Percentiles rank a stretch among this genome's conserved stretches.
Conservation (phyloP, 2,329 filamentous ascomycete genomes). For the Pseudopyrenochaeta lycopersici region DNA sequence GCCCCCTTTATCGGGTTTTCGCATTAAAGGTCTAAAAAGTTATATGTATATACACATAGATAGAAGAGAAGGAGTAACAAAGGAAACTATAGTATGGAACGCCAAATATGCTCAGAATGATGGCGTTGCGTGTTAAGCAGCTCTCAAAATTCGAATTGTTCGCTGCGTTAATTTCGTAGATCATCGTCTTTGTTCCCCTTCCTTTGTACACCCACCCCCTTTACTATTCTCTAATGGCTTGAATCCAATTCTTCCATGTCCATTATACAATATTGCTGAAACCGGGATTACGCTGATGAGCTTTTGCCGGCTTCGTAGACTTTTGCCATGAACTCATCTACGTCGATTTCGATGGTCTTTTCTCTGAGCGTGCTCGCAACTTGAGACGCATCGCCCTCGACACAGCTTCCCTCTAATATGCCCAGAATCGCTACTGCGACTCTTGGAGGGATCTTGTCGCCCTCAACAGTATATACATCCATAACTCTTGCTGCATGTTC, state of each 20-base stretch:
- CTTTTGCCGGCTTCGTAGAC: conserved; percentile 48
- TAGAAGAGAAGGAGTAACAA: no score
- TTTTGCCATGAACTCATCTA: conserved; percentile 43
- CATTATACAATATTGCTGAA: neutral
- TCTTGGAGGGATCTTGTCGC: conserved; percentile 74
- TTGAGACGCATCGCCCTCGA: conserved; percentile 45
- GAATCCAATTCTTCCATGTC: neutral
- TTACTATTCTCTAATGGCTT: neutral
- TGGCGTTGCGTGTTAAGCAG: no score
- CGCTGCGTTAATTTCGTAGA: no score
- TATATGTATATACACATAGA: no score
- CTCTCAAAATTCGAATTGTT: no score
- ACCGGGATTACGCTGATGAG: neutral
- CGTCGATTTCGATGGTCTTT: conserved; percentile 25
- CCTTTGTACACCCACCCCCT: neutral
- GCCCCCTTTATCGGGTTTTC: no score
- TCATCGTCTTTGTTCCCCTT: no score
- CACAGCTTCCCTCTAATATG: conserved; percentile 56
- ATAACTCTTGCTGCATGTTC: conserved; percentile 78
- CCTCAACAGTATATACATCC: conserved; percentile 86
- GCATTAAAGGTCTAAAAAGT: no score
- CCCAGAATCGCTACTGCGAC: conserved; percentile 74
- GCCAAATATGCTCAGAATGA: no score
- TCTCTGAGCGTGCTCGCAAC: conserved; percentile 25
- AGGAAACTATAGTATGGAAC: no score